Percentiles rank a stretch among this genome's conserved stretches.
phyloP scores from a whole-genome alignment of 352 stramenopile species.

The Phytophthora sp. region DNA sequence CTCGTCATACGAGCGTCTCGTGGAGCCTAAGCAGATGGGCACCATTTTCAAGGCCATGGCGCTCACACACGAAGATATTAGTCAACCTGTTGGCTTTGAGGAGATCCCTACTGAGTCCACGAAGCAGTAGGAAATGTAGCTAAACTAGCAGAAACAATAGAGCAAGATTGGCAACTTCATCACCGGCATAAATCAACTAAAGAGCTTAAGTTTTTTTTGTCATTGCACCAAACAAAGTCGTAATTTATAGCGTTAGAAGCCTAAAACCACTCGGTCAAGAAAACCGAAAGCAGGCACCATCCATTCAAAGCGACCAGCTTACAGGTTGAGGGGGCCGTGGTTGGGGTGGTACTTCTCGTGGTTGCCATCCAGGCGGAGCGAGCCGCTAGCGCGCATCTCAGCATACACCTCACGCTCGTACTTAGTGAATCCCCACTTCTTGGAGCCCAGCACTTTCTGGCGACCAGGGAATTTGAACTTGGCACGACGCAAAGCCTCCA shows the following conservation, averaged over 20 bases:
- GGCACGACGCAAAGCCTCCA: constrained; percentile 98
- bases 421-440: constrained; percentile 99
- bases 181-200: constrained; percentile 9
- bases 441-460: constrained; percentile 99
- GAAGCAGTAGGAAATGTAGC: constrained; percentile 1
- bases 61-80: constrained; percentile 67
- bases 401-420: constrained; percentile 98
- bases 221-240: constrained; percentile 47
- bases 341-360: constrained; percentile 97
- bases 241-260: constrained; percentile 51
- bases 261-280: constrained; percentile 22
- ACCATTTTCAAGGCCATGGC: constrained; percentile 95
- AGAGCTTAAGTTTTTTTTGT: constrained; percentile 1
- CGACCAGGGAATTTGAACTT: constrained; percentile 99
- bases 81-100: constrained; percentile 73
- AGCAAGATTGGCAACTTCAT: not conserved
- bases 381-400: constrained; percentile 93
- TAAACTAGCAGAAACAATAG: constrained; percentile 6
- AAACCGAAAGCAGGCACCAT: constrained; percentile 23
- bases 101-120: constrained; percentile 7
- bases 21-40: constrained; percentile 93
- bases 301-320: constrained; percentile 37
- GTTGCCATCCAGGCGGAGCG: constrained; percentile 96
- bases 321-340: constrained; percentile 81
- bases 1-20: constrained; percentile 92